Evolutionary conservation across 2,329 filamentous ascomycete genomes (phyloP), one percentile per base, ranked within the genome.

Genomic region (Zasmidium angulare): DNA sequence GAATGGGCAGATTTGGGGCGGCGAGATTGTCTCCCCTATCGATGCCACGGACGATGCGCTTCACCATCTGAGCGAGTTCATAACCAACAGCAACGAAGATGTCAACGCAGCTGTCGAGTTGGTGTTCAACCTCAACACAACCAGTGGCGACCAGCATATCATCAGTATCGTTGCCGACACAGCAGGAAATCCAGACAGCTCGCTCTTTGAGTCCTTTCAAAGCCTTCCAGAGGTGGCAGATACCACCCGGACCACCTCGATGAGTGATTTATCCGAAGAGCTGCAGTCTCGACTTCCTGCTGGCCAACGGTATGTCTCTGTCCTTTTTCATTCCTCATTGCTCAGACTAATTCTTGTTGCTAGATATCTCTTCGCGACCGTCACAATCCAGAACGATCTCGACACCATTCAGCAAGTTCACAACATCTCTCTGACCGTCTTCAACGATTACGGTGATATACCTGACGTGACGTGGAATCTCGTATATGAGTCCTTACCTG

Each of bases 401-500:
- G 40, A 46, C 22, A 23, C 47, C 31, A 10, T 58, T 4, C 11
- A 53, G 17, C 23, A 36, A 11, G 49, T 58, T 17, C 51, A 61
- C 23, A 48, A 55, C 20, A 51, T 55, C 20, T 58, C 59, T 2
- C 31, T 14, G 17, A 7, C 54, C 29, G 48, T 56, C 23, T 55
- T 58, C 20, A n/a, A 49, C 12, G 23, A 43, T 4, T 50, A 53
- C 50, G 43, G 46, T 10, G 50, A 56, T 22, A 22, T 57, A 17
- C 49, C 49, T n/a, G 54, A 57, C 43, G 36, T 59, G 21, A 46
- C 26, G 1, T 61, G 58, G 59, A 56, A 55, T 46, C 26, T 62
- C n/a, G 52, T 55, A 29, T 63, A 60, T 46, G 54, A 60, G 24
- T 54, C 60, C 3, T 40, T 60, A 4, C 47, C 57, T 2, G 29